Base-by-base conservation (phyloP, 305 asterid species). In the Fraxinus floribunda region DNA sequence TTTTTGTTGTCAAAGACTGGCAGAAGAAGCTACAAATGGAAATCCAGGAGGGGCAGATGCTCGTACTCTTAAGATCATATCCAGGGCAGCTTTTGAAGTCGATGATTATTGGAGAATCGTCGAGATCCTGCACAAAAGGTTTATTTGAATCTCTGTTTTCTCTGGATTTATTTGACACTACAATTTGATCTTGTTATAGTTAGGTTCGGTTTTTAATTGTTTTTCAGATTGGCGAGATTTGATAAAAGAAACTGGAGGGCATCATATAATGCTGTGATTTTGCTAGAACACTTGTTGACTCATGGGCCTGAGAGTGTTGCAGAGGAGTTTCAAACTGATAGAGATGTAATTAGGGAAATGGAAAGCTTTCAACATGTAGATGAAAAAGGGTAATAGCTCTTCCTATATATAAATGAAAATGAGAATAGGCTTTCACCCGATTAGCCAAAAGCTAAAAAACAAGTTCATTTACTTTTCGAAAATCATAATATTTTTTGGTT, bases 71-170 rank as follows among this genome's bases (percentile, higher is more conserved):
- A 94, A 94, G 82, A 85, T 90, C 86, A 87, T 95, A 70, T 92
- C 99, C 1, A 85, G 83, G 87, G 97, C 99, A 29, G 98, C 99
- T 86, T 95, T 95, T 80, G 99, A 95, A 84, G 91, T 93, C 29
- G 99, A 95, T 86, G 98, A 94, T 90, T 94, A 91, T 57, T 93
- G 95, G 90, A 94, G 99, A 72, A 91, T 93, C 44, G 97, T 93
- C 35, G 97, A 92, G 72, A 91, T 95, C 86, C 89, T 95, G 32
- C 99, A 95, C 82, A 90, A 89, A 76, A 94, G 95, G 99, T 94
- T 7, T 79, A 5, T 76, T 52, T 77, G 16, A 36, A 70, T 26
- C 46, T 49, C 34, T 10, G 5, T 9, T 4, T 64, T 15, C 26
- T 9, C 5, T n/a, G 55, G 41, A n/a, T 44, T 0, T 32, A 24